These are phyloP conservation scores for Leishmania tropica DNA, from an alignment of 208 protist species.

Conservation along the genomic window DNA sequence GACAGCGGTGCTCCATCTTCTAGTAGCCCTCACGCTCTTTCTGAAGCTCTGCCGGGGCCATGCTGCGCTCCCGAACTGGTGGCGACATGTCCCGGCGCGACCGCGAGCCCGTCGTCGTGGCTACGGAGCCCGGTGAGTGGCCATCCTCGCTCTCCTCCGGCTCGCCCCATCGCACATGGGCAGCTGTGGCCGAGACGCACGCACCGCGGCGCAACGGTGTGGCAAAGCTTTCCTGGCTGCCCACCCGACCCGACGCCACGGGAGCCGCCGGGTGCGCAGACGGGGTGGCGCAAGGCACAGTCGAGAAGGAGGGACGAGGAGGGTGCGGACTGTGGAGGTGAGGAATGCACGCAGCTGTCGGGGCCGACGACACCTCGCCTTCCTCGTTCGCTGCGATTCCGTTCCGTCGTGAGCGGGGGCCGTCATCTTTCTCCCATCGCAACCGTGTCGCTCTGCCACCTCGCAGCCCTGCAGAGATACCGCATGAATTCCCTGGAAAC, in stretches of 20 bases:
- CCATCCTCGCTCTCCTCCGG: constrained; percentile 19
- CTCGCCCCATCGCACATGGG: constrained; percentile 23
- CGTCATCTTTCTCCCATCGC: background rate
- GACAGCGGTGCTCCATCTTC: background rate
- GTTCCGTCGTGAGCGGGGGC: too few species aligned
- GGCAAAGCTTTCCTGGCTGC: background rate
- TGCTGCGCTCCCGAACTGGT: constrained; percentile 53
- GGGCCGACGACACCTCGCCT: background rate
- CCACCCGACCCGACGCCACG: background rate
- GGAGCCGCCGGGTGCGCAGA: background rate
- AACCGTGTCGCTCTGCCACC: background rate
- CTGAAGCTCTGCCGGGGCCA: constrained; percentile 47
- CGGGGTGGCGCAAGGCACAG: background rate
- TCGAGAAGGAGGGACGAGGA: background rate
- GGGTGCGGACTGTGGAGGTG: background rate
- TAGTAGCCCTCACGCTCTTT: constrained; percentile 14
- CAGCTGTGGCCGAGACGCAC: background rate
- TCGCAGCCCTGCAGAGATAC: background rate
- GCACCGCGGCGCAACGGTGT: background rate
- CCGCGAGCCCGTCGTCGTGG: constrained; percentile 10
- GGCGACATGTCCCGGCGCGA: constrained; percentile 45
- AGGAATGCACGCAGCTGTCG: background rate
- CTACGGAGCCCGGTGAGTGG: constrained; percentile 16
- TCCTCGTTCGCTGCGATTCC: background rate
- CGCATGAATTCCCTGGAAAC: background rate